Evolutionary conservation across 2,329 filamentous ascomycete species (phyloP).

Genomic region (Clonostachys rhizophaga): DNA sequence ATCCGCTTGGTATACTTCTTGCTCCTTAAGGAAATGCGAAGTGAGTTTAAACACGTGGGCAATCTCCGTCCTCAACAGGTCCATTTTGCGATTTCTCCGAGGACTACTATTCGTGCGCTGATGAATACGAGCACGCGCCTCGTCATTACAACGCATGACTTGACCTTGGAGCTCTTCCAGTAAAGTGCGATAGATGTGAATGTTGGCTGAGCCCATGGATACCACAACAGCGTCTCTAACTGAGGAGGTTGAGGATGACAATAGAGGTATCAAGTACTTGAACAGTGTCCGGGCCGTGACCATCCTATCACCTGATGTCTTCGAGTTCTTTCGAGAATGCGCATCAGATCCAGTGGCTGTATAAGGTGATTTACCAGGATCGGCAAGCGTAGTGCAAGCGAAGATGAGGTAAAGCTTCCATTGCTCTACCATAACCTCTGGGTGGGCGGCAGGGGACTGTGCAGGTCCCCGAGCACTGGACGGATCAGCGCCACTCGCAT

Average conservation of each 20-base stretch:
- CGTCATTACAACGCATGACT: constrained; percentile 80
- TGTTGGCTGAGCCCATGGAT: constrained; percentile 90
- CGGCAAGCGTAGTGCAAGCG: constrained; percentile 90
- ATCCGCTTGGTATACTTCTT: constrained; percentile 77
- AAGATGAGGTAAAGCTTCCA: constrained; percentile 98
- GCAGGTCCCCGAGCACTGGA: constrained; percentile 44
- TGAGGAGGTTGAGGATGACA: constrained; percentile 73
- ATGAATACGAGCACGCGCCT: constrained; percentile 82
- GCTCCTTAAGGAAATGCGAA: constrained; percentile 77
- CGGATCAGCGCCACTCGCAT: constrained; percentile 59
- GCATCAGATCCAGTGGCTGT: constrained; percentile 47
- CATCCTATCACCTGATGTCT: constrained; percentile 67
- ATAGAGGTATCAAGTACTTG: constrained; percentile 82
- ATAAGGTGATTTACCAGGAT: constrained; percentile 57
- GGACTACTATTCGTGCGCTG: constrained; percentile 81
- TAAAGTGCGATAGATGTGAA: constrained; percentile 85
- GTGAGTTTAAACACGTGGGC: constrained; percentile 96
- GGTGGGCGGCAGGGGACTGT: constrained; percentile 65
- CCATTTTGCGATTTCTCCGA: constrained; percentile 76
- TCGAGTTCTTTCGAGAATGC: constrained; percentile 79
- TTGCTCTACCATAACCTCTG: constrained; percentile 88
- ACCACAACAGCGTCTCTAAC: constrained; percentile 88
- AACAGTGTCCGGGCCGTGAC: constrained; percentile 87
- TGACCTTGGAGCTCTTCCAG: constrained; percentile 87
- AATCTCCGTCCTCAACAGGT: constrained; percentile 85